A percentile compares a stretch with the other conserved stretches of the same genome.
phyloP scores from a whole-genome alignment of 331 rosid genomes.

The Rhamnella rubrinervis region DNA sequence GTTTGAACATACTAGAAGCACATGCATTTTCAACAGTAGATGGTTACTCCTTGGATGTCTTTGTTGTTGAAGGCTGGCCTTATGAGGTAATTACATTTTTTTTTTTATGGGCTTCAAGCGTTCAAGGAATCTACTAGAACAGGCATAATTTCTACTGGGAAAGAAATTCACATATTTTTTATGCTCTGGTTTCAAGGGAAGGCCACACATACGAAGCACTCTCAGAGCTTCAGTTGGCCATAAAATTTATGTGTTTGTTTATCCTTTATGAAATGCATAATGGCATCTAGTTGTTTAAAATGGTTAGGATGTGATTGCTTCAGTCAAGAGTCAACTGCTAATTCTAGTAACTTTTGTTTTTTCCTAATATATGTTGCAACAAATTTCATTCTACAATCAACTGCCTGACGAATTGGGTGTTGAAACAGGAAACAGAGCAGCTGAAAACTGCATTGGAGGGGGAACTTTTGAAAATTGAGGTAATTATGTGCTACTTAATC shows the following conservation, averaged over 20 bases:
- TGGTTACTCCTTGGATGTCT: conserved; percentile 94
- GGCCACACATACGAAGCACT: neutral
- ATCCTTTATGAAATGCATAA: neutral
- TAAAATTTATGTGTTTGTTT: neutral
- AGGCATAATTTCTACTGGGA: neutral
- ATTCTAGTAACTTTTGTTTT: neutral
- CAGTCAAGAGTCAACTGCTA: too few species aligned
- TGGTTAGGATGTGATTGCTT: neutral
- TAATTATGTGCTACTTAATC: conserved; percentile 26
- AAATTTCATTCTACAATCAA: too few species aligned
- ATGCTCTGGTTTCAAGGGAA: conserved; percentile 4
- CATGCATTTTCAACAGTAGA: conserved; percentile 94
- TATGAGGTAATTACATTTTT: conserved; percentile 57
- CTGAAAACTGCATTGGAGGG: conserved; percentile 67
- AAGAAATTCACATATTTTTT: conserved; percentile 3
- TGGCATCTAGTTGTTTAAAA: too few species aligned
- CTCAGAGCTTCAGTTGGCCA: neutral
- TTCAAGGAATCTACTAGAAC: conserved; percentile 1
- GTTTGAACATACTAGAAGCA: conserved; percentile 96
- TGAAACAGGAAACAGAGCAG: conserved; percentile 77
- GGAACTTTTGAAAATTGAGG: conserved; percentile 77
- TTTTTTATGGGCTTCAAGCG: conserved; percentile 5
- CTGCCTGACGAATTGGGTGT: conserved; percentile 28
- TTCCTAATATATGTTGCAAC: neutral
- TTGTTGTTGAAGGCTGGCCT: conserved; percentile 99